Evolutionary conservation across 257 asterid genomes (phyloP), one percentile per base, ranked within the genome.

Genomic region (Gentiana straminea): DNA sequence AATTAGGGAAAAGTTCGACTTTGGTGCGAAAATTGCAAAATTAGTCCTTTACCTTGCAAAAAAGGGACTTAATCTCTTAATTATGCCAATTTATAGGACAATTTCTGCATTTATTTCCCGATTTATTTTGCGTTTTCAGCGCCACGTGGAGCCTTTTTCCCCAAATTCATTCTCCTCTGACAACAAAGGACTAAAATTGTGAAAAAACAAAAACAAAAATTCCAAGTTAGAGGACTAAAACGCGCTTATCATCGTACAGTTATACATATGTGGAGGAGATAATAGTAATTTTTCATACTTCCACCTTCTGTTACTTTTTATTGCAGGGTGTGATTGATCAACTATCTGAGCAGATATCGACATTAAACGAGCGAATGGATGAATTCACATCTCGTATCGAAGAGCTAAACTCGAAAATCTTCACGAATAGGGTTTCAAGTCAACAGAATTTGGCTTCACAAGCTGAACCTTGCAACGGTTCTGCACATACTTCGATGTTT

Each of bases 301-400:
- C 34, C 45, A 13, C 9, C 58, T 44, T 36, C 13, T 53, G 44
- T 38, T 49, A 46, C 48, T 36, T 69, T 70, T 41, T 7, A 54
- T 80, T 73, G 54, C 84, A 92, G 98, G 98, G 95, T 46, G 75
- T 83, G 35, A 79, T 84, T 43, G 79, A 79, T 69, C 98, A 85
- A 75, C 70, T 92, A 49, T 83, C 94, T 4, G 98, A 92, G 75
- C 95, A 92, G 73, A 85, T 92, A 57, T 84, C 95, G 45, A 92
- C 91, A 8, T 70, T 92, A 68, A 85, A 79, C 35, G 95, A 92
- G 72, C 79, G 98, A 64, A 92, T 92, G 98, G 95, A 92, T 56
- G 98, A 92, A 67, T 88, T 92, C 61, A 88, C 96, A 43, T 83
- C 97, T 32, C 77, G 90, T 52, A 79, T 92, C 35, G 97, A 92